Base-by-base conservation (phyloP, 1,284 basidiomycete genomes). In the Veloporphyrellus conicus region DNA sequence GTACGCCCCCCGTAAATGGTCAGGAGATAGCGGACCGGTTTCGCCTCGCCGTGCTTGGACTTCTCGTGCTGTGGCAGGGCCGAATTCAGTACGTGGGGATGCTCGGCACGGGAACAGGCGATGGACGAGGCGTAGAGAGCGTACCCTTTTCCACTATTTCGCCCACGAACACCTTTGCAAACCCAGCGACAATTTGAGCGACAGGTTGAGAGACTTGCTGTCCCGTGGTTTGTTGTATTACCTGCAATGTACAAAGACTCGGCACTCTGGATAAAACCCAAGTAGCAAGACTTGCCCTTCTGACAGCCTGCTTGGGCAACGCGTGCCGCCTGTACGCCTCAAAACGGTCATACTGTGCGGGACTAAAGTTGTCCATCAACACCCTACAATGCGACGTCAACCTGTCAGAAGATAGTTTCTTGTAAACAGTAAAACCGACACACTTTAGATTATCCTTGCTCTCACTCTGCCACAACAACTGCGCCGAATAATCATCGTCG, bases 111-210 rank as follows among this genome's bases (percentile, higher is more conserved):
- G 11, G 6, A 28, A 27, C 3, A 4, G 22, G 19, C 6, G 28
- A 29, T n/a, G 34, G 14, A 35, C 6, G 11, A 25, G 31, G 14
- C 15, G 19, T 9, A 43, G 18, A 40, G 3, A 12, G 7, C 71
- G 43, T 46, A 88, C 90, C 90, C 71, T 87, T 86, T 65, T 94
- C 91, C 18, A 93, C 80, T 6, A 94, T 89, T 66, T 94, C 91
- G 2, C 92, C 92, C 9, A 95, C 89, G 58, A 95, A 95, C 2
- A 94, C 90, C 63, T 95, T 95, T 16, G 79, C 79, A 48, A 94
- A 89, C 59, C 92, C 92, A 7, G 90, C 87, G 0, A 93, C 84
- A 29, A 93, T 82, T 59, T 93, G 90, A 1, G 90, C 85, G 1
- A 94, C 87, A 14, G 89, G 87, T 54, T 87, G 82, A 4, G 88